Evolutionary conservation across 1,284 basidiomycete species (phyloP).

Genomic region (Mycosarcoma mackinlayi): DNA sequence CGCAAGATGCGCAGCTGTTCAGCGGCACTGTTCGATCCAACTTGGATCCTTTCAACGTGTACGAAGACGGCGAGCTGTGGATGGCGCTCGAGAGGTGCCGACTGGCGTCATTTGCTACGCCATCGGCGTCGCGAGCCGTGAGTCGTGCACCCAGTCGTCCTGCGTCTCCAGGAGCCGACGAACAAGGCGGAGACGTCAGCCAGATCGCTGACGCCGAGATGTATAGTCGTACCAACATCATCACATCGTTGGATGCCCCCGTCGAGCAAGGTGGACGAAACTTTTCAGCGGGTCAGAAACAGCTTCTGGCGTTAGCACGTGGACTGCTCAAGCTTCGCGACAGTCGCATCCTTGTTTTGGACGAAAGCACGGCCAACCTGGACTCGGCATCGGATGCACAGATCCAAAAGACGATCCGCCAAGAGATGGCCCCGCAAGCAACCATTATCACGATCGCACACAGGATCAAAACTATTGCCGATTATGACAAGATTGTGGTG

Average conservation of each 20-base stretch:
- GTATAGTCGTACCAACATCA: slow-evolving; percentile 69
- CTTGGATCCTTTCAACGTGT: slow-evolving; percentile 76
- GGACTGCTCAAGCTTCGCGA: slow-evolving; percentile 71
- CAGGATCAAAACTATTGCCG: slow-evolving; percentile 75
- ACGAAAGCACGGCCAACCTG: slow-evolving; percentile 71
- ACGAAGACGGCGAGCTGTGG: slow-evolving; percentile 77
- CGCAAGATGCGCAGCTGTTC: slow-evolving; percentile 77
- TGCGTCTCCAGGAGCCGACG: slow-evolving; percentile 31
- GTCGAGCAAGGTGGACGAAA: slow-evolving; percentile 72
- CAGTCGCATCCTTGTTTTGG: slow-evolving; percentile 72
- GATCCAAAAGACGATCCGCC: slow-evolving; percentile 71
- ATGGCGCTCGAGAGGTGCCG: slow-evolving; percentile 71
- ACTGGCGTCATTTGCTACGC: slow-evolving; percentile 62
- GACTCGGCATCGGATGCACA: slow-evolving; percentile 70
- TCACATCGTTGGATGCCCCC: slow-evolving; percentile 71
- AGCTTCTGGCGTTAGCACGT: slow-evolving; percentile 73
- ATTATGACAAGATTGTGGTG: slow-evolving; percentile 73
- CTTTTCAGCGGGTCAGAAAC: slow-evolving; percentile 72
- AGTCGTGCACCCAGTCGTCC: slow-evolving; percentile 50
- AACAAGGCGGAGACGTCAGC: slow-evolving; percentile 9
- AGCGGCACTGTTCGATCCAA: slow-evolving; percentile 66
- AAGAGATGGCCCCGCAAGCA: slow-evolving; percentile 67
- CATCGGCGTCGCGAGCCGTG: slow-evolving; percentile 36
- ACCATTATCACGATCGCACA: slow-evolving; percentile 75
- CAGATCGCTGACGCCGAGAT: slow-evolving; percentile 23